phyloP scores from a whole-genome alignment of 371 early-diverging fungal genomes.

The Apophysomyces ossiformis region DNA sequence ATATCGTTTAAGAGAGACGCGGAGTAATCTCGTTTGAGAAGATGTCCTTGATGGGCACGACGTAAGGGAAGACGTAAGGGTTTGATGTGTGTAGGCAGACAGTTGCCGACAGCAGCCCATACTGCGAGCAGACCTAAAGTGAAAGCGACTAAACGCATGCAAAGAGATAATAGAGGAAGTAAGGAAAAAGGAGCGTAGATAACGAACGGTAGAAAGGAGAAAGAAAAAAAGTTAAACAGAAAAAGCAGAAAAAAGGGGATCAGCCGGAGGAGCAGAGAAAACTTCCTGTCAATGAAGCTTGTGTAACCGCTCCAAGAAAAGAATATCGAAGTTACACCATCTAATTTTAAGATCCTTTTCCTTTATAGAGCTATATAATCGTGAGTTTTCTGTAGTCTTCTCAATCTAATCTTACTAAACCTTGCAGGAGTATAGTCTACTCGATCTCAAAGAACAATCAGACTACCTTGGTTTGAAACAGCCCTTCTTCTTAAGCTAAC shows the following conservation, averaged over 20 bases:
- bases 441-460: too few species aligned
- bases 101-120: constrained; percentile 1
- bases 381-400: too few species aligned
- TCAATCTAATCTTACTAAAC: too few species aligned
- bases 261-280: constrained; percentile 7
- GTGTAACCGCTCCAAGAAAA: not conserved
- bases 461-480: too few species aligned
- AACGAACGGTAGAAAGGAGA: not conserved
- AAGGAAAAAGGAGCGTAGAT: constrained; percentile 3
- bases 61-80: constrained; percentile 25
- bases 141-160: constrained; percentile 21
- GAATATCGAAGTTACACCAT: constrained; percentile 4
- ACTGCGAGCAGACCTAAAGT: constrained; percentile 12
- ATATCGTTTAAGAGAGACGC: constrained; percentile 35
- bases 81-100: constrained; percentile 1
- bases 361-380: not conserved
- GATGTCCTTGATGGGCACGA: constrained; percentile 3
- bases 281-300: constrained; percentile 5
- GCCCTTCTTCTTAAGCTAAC: too few species aligned
- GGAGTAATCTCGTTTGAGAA: not conserved
- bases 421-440: too few species aligned
- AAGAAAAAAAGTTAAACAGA: constrained; percentile 10
- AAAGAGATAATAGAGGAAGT: not conserved
- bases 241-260: constrained; percentile 22
- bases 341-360: not conserved